Conservation (phyloP, 306 rosid genomes). For the Crotalaria pallida region DNA sequence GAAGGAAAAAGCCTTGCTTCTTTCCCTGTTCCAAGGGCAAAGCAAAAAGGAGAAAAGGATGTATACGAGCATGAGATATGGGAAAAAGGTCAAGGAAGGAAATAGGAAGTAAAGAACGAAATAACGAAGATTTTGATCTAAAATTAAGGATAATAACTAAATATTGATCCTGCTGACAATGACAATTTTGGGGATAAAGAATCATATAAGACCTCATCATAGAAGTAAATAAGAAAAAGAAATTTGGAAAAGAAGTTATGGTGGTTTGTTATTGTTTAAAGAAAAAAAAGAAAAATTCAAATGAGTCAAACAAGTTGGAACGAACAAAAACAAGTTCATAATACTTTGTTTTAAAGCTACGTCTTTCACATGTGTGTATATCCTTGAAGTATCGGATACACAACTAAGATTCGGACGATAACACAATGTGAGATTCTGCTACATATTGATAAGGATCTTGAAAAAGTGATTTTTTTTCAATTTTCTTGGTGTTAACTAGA, state of each 20-base stretch:
- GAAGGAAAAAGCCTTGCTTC: constrained; percentile 2
- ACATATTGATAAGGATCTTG: neutral
- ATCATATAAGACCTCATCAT: neutral
- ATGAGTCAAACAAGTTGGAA: neutral
- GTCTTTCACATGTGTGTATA: neutral
- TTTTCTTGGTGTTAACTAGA: too few species aligned
- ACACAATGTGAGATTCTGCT: neutral
- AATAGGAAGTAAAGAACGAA: constrained; percentile 8
- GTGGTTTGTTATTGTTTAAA: constrained; percentile 15
- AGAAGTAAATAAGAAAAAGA: constrained; percentile 9
- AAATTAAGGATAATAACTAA: neutral
- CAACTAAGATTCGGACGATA: constrained; percentile 13
- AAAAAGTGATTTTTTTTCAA: too few species aligned
- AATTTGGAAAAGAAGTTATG: neutral
- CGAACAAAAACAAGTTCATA: neutral
- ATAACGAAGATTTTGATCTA: neutral
- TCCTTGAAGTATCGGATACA: constrained; percentile 4
- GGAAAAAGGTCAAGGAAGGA: constrained; percentile 6
- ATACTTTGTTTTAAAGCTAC: neutral
- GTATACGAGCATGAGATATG: constrained; percentile 8
- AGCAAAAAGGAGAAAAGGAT: constrained; percentile 10
- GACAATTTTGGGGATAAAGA: constrained; percentile 5
- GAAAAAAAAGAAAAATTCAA: neutral
- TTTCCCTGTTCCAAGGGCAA: constrained; percentile 23
- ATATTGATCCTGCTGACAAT: neutral